A percentile compares a stretch with the other conserved stretches of the same genome.
phyloP scores from a whole-genome alignment of 2,329 filamentous ascomycete species.

The Penicillium sp. region DNA sequence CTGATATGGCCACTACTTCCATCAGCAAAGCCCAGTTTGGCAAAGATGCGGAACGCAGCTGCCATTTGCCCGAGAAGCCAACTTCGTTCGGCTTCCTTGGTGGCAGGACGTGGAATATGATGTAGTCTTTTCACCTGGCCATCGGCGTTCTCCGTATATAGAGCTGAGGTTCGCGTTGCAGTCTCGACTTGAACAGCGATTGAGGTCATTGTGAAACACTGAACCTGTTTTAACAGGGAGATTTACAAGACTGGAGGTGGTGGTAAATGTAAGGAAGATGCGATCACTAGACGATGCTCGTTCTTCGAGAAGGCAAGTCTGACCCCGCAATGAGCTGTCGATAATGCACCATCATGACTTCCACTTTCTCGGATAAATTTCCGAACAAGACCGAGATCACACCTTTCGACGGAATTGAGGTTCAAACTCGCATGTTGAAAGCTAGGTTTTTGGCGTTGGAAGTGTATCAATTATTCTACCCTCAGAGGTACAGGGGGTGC shows the following conservation, averaged over 20 bases:
- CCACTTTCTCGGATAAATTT: background rate
- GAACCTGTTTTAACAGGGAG: too few relatives aligned
- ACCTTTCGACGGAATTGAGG: background rate
- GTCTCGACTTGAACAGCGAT: background rate
- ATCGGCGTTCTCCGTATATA: background rate
- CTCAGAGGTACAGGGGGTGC: background rate
- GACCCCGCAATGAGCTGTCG: conserved; percentile 4
- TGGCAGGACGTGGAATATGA: background rate
- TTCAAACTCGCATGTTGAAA: background rate
- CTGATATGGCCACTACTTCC: conserved; percentile 29
- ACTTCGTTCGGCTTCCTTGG: conserved; percentile 7
- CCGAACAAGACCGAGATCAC: background rate
- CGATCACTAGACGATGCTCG: background rate
- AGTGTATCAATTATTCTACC: background rate
- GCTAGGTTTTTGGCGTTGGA: too few relatives aligned
- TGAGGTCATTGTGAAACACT: background rate
- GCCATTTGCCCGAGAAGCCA: conserved; percentile 28
- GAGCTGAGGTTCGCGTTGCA: background rate
- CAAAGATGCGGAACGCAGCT: conserved; percentile 32
- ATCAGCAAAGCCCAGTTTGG: conserved; percentile 30
- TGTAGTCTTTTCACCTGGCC: conserved; percentile 7
- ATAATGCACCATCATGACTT: background rate
- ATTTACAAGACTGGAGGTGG: background rate
- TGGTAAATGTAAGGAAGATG: background rate
- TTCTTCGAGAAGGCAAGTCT: background rate